These are phyloP conservation scores for Podaxis sp. DNA, from an alignment of 768 basidiomycete species.

Conservation along the genomic window DNA sequence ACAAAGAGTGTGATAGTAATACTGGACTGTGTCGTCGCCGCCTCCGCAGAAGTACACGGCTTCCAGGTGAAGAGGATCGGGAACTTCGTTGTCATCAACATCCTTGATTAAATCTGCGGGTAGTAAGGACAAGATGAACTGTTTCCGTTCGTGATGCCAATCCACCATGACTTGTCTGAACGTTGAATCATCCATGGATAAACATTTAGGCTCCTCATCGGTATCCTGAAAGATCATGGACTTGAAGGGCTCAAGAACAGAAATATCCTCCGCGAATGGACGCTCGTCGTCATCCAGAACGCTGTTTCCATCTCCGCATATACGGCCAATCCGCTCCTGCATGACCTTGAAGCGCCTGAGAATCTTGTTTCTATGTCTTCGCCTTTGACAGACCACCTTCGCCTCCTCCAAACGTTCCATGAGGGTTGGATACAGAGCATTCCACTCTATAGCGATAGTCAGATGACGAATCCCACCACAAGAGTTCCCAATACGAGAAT, in stretches of 20 bases:
- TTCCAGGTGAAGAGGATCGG: background rate
- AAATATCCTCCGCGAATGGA: constrained; percentile 1
- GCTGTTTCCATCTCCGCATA: too few relatives aligned
- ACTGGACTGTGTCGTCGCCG: background rate
- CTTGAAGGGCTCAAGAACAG: background rate
- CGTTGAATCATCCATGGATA: background rate
- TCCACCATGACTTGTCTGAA: background rate
- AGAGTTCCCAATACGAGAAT: too few relatives aligned
- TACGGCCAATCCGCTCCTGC: background rate
- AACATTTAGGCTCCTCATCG: background rate
- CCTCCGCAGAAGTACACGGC: background rate
- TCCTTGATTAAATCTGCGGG: background rate
- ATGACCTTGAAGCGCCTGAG: background rate
- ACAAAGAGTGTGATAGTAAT: constrained; percentile 2
- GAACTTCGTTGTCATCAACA: background rate
- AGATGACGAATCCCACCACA: background rate
- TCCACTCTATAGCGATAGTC: background rate
- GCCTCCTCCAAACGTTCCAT: background rate
- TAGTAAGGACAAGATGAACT: background rate
- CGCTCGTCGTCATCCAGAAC: background rate
- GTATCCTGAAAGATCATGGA: background rate
- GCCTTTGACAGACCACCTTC: background rate
- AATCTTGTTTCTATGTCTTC: background rate
- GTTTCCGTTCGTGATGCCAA: background rate
- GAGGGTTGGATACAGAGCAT: background rate